phyloP scores from a whole-genome alignment of 1,284 basidiomycete genomes.

The Gymnopus androsaceus region DNA sequence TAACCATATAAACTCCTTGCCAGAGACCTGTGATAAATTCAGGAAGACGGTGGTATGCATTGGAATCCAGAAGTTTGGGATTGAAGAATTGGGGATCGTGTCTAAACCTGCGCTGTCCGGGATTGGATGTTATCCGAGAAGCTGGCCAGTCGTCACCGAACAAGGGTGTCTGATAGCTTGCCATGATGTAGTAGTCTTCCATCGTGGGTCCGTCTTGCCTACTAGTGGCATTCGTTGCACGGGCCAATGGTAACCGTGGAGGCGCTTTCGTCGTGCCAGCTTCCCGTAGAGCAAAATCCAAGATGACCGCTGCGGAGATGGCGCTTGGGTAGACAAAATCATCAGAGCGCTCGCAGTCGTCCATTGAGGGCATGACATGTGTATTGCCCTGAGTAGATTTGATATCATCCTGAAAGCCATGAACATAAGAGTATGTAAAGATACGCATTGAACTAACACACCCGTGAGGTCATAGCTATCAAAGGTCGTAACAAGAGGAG shows the following conservation, averaged over 20 bases:
- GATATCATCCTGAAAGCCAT: background rate
- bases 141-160: slow-evolving; percentile 38
- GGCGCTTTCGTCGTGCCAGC: slow-evolving; percentile 43
- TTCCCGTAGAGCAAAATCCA: slow-evolving; percentile 54
- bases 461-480: background rate
- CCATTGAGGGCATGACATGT: background rate
- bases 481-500: slow-evolving; percentile 15
- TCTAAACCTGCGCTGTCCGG: slow-evolving; percentile 27
- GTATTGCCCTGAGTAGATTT: background rate
- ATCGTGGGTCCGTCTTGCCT: slow-evolving; percentile 50
- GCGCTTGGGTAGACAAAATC: slow-evolving; percentile 34
- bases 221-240: slow-evolving; percentile 14
- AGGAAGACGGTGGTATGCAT: slow-evolving; percentile 34
- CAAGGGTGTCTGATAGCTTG: slow-evolving; percentile 42
- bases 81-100: slow-evolving; percentile 45
- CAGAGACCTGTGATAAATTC: slow-evolving; percentile 53
- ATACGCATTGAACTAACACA: slow-evolving; percentile 8
- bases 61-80: slow-evolving; percentile 21
- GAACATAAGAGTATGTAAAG: no score
- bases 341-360: background rate
- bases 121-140: slow-evolving; percentile 27
- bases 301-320: slow-evolving; percentile 45
- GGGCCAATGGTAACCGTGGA: slow-evolving; percentile 46
- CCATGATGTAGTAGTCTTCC: slow-evolving; percentile 46
- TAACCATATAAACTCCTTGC: slow-evolving; percentile 59